Base-by-base conservation (phyloP, 2,329 filamentous ascomycete genomes). In the Penicillium sp. region DNA sequence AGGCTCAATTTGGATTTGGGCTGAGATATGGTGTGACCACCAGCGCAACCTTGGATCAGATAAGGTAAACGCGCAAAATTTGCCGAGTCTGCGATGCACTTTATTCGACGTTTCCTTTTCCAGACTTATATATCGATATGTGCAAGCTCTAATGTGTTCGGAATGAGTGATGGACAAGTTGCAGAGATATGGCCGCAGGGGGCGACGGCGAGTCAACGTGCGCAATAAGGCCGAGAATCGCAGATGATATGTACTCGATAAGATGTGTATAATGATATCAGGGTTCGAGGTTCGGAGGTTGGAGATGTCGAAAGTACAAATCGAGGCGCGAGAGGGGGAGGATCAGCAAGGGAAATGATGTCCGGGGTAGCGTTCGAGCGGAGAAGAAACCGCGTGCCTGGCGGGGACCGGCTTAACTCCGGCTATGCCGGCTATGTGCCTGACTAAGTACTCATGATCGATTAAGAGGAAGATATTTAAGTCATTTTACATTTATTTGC, bases 291-390 rank as follows among this genome's bases (percentile, higher is more conserved):
- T 44, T 29, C 21, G 21, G 19, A 19, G 44, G 31, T 19, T 47
- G 27, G 49, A 25, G n/a, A 42, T 33, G 23, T 27, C 12, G 6
- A n/a, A 29, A 21, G 42, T 50, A 41, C 48, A 33, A 42, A 19
- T 47, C 23, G 49, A 29, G 33, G 15, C 19, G 19, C 19, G 57
- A 33, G 35, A 48, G 41, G 45, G 29, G 57, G 54, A 31, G 29
- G 55, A 61, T 62, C 60, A 58, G 60, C 52, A 50, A 62, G 54
- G 49, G 42, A 49, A 44, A 38, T 27, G 60, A 59, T 51, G 61
- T 62, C 61, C 43, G 61, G 63, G 62, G 62, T 62, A 63, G 47
- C 43, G 59, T 54, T 50, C 44, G 61, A 54, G 61, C 59, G 62
- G 59, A 62, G 61, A 59, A 53, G 53, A 62, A 55, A 62, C 57